Evolutionary conservation across 805 yeast species (phyloP).

Genomic region (Candida yuanshanica): DNA sequence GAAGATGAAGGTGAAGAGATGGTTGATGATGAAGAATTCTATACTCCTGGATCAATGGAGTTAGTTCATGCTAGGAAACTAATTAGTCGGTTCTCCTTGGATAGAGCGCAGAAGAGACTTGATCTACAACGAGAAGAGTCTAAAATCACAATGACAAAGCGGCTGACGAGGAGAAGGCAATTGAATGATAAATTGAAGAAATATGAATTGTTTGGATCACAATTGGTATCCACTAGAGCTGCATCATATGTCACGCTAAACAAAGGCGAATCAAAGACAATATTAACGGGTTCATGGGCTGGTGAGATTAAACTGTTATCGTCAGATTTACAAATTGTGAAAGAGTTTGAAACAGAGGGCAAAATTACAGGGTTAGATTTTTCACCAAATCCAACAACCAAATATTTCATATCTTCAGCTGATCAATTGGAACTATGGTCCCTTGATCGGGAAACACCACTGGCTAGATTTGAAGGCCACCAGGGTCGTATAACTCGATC

Average conservation of each 20-base stretch:
- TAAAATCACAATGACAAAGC: slow-evolving; percentile 33
- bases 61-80: slow-evolving; percentile 45
- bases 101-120: slow-evolving; percentile 38
- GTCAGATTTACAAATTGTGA: slow-evolving; percentile 29
- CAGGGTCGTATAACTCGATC: slow-evolving; percentile 44
- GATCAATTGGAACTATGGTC: slow-evolving; percentile 38
- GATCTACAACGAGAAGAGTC: slow-evolving; percentile 26
- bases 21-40: slow-evolving; percentile 73
- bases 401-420: slow-evolving; percentile 40
- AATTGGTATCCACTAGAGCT: slow-evolving; percentile 64
- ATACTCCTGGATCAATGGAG: slow-evolving; percentile 66
- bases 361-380: slow-evolving; percentile 71
- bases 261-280: slow-evolving; percentile 29
- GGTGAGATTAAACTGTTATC: slow-evolving; percentile 58
- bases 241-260: slow-evolving; percentile 48
- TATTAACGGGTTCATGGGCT: slow-evolving; percentile 81
- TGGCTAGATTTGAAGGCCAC: slow-evolving; percentile 36
- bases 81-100: slow-evolving; percentile 49
- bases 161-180: slow-evolving; percentile 41
- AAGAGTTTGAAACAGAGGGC: slow-evolving; percentile 38
- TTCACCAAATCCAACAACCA: slow-evolving; percentile 33
- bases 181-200: slow-evolving; percentile 29
- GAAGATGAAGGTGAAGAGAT: slow-evolving; percentile 32
- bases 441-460: slow-evolving; percentile 5
- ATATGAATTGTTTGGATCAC: slow-evolving; percentile 56